A percentile compares a stretch with the other conserved stretches of the same genome.
These are phyloP conservation scores for Agaricus subrufescens DNA, from an alignment of 768 basidiomycete genomes.

Conservation along the genomic window DNA sequence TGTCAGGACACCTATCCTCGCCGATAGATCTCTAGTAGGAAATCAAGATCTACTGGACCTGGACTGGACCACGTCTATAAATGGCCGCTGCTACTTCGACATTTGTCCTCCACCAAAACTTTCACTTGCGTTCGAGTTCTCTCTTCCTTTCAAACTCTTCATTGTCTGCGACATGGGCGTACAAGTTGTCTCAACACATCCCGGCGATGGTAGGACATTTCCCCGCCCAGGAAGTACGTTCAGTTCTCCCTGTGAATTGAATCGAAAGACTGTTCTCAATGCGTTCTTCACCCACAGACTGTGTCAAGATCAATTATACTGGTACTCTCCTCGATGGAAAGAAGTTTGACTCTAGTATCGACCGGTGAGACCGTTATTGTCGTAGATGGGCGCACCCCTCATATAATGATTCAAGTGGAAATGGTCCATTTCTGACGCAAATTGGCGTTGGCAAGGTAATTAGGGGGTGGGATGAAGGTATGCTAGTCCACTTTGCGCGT, in stretches of 20 bases:
- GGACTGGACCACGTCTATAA: slow-evolving; percentile 52
- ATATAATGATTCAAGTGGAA: background rate
- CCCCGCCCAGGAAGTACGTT: slow-evolving; percentile 69
- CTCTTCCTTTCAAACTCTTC: background rate
- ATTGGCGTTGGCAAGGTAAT: slow-evolving; percentile 7
- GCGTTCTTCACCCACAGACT: slow-evolving; percentile 37
- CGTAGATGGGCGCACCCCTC: background rate
- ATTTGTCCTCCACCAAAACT: slow-evolving; percentile 24
- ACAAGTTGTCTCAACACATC: slow-evolving; percentile 47
- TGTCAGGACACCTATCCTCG: slow-evolving; percentile 5
- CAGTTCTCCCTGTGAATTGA: slow-evolving; percentile 4
- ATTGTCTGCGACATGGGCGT: slow-evolving; percentile 52
- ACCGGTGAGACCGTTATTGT: slow-evolving; percentile 47
- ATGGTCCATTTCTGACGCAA: slow-evolving; percentile 5
- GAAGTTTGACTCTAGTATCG: slow-evolving; percentile 72
- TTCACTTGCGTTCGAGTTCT: slow-evolving; percentile 11
- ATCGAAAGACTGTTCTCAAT: slow-evolving; percentile 14
- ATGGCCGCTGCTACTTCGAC: slow-evolving; percentile 27
- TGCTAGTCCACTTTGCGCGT: background rate
- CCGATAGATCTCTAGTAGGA: slow-evolving; percentile 35
- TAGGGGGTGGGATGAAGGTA: slow-evolving; percentile 7
- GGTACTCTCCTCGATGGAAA: slow-evolving; percentile 63
- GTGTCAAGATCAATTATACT: slow-evolving; percentile 73
- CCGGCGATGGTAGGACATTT: slow-evolving; percentile 60
- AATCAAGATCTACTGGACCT: slow-evolving; percentile 73